A percentile compares a stretch with the other conserved stretches of the same genome.
These are phyloP conservation scores for Knufia petricola DNA, from an alignment of 2,329 filamentous ascomycete species.

Conservation along the genomic window DNA sequence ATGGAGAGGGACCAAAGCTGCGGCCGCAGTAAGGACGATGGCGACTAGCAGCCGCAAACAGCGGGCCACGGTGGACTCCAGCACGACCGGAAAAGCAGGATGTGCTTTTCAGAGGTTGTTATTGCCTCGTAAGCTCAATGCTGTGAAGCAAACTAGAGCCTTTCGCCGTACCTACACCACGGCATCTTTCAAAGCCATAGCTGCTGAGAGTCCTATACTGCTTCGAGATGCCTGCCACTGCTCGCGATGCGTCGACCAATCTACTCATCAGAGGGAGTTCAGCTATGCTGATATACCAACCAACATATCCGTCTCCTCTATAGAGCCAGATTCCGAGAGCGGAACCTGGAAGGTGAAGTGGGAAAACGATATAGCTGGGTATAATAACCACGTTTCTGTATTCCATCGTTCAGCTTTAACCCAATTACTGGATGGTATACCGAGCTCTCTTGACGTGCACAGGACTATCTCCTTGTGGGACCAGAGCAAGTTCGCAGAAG, in stretches of 20 bases:
- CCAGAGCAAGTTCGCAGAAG: slow-evolving; percentile 34
- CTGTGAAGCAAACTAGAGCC: neutral
- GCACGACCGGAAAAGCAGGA: neutral
- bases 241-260: slow-evolving; percentile 42
- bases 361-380: slow-evolving; percentile 45
- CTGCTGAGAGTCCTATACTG: slow-evolving; percentile 14
- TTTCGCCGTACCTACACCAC: slow-evolving; percentile 1
- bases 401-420: slow-evolving; percentile 24
- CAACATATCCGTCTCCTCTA: slow-evolving; percentile 33
- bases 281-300: slow-evolving; percentile 54
- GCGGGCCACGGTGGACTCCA: too few species aligned
- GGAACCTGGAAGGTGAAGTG: slow-evolving; percentile 52
- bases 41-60: neutral
- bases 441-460: slow-evolving; percentile 4
- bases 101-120: too few species aligned
- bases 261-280: slow-evolving; percentile 56
- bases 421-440: slow-evolving; percentile 19
- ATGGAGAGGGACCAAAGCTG: neutral
- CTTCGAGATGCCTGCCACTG: slow-evolving; percentile 51
- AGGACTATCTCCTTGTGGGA: slow-evolving; percentile 28
- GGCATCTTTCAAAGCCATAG: slow-evolving; percentile 5
- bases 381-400: slow-evolving; percentile 18
- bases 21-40: neutral
- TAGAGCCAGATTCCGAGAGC: slow-evolving; percentile 31
- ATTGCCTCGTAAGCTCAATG: neutral